Percentiles rank a stretch among this genome's conserved stretches.
phyloP scores from a whole-genome alignment of 2,329 filamentous ascomycete genomes.

The Verticillium longisporum region DNA sequence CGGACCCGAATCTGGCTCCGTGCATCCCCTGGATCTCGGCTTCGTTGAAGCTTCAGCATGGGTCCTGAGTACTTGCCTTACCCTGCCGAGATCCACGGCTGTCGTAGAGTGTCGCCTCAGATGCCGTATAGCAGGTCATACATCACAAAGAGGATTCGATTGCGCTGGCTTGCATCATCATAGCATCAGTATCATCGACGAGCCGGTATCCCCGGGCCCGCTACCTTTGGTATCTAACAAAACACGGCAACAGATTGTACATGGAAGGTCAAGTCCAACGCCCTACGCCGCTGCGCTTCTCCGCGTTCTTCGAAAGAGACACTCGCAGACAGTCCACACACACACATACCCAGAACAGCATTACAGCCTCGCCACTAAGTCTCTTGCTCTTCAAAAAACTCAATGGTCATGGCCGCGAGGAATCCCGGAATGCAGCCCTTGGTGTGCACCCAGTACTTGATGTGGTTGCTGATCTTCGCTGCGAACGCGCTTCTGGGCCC shows the following conservation, averaged over 20 bases:
- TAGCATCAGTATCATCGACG: not conserved
- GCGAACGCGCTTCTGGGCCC: slow-evolving; percentile 85
- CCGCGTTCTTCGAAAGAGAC: not conserved
- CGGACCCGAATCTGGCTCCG: too few relatives aligned
- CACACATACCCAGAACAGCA: not conserved
- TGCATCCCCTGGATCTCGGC: too few relatives aligned
- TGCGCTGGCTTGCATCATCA: not conserved
- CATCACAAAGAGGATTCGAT: not conserved
- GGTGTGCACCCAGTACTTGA: slow-evolving; percentile 94
- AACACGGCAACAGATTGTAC: not conserved
- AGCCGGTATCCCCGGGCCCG: not conserved
- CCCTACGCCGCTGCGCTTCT: not conserved
- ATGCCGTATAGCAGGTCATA: not conserved
- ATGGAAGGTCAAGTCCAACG: not conserved
- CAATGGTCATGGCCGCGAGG: slow-evolving; percentile 80
- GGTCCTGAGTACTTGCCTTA: not conserved
- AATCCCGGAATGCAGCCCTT: slow-evolving; percentile 92
- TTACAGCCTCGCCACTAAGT: not conserved
- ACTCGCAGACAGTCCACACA: not conserved
- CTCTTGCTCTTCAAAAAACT: slow-evolving; percentile 75
- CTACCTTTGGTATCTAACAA: not conserved
- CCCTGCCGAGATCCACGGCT: not conserved
- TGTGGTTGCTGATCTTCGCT: slow-evolving; percentile 72
- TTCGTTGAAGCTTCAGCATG: too few relatives aligned
- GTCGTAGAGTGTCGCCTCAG: not conserved